A percentile compares a stretch with the other conserved stretches of the same genome.
phyloP scores from a whole-genome alignment of 768 basidiomycete species.

The Pulveroboletus ravenelii region DNA sequence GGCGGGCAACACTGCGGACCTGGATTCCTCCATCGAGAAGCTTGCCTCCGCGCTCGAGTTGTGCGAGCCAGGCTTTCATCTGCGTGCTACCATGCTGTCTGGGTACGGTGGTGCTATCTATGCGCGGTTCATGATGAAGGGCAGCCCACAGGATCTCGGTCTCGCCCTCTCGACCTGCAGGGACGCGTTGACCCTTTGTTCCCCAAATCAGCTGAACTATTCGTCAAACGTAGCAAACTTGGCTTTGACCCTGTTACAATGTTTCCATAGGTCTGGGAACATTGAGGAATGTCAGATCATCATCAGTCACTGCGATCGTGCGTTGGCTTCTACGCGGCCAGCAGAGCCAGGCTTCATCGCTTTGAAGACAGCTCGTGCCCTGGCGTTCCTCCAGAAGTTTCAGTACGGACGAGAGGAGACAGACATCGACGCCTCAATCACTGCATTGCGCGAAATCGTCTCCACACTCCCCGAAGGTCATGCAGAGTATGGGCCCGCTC shows the following conservation, averaged over 20 bases:
- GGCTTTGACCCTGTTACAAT: conserved; percentile 3
- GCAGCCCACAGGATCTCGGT: conserved; percentile 11
- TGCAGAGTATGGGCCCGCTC: conserved; percentile 1
- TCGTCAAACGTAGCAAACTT: neutral
- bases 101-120: conserved; percentile 10
- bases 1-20: conserved; percentile 7
- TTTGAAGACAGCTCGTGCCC: conserved; percentile 13
- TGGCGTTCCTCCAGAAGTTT: conserved; percentile 13
- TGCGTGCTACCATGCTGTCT: conserved; percentile 6
- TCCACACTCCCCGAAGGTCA: conserved; percentile 10
- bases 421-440: conserved; percentile 9
- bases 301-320: conserved; percentile 20
- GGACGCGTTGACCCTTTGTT: conserved; percentile 10
- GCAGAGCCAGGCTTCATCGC: neutral
- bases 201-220: conserved; percentile 2
- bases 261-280: conserved; percentile 4
- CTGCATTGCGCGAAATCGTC: conserved; percentile 11
- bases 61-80: conserved; percentile 5
- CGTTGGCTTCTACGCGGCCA: conserved; percentile 2
- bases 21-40: conserved; percentile 16
- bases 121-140: conserved; percentile 13
- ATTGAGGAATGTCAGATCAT: conserved; percentile 17
- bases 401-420: conserved; percentile 3
- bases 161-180: conserved; percentile 15
- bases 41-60: conserved; percentile 11